Evolutionary conservation across 2,329 filamentous ascomycete species (phyloP), one percentile per base, ranked within the genome.

Genomic region (Ambrosiella beaveri): DNA sequence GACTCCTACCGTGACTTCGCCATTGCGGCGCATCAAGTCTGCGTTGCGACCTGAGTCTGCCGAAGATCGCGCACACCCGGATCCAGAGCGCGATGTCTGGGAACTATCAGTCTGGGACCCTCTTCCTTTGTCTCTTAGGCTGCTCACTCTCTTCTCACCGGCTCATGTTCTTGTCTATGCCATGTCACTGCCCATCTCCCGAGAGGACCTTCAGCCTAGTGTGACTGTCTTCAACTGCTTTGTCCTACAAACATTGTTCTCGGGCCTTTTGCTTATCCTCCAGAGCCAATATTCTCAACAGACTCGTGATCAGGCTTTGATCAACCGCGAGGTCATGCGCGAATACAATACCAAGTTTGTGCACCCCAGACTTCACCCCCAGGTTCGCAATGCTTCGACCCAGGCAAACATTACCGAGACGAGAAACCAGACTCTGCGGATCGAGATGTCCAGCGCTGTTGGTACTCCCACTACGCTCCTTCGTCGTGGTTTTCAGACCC

Each of bases 261-360:
- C 90, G 0, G 72, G 77, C 1, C 88, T 96, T 68, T 77, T 97
- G 62, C 77, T 82, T 56, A 74, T 88, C 37, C 73, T 97, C 54
- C 83, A 85, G 61, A 78, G 77, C 1, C 81, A 77, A 39, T 97
- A 91, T 69, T 77, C 80, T 2, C 90, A 91, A 67, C 90, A 97
- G 68, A 81, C 80, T 61, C 95, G 89, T 67, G 93, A 98, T 68
- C 81, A 80, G 1, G 77, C 82, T 1, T 77, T 96, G 52, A 85
- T 98, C 60, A 88, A 95, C 64, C 88, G 85, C 64, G 87, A 97
- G 70, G 91, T 97, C 4, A 77, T 97, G 71, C 84, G 89, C 67
- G 93, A 98, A 71, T 98, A 98, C 67, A 88, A 97, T 67, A 87
- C 82, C 64, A 98, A 98, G 72, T 96, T 85, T 66, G 93, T 98